Conservation (phyloP, 73 alveolate species). For the Uronychia setigera region DNA sequence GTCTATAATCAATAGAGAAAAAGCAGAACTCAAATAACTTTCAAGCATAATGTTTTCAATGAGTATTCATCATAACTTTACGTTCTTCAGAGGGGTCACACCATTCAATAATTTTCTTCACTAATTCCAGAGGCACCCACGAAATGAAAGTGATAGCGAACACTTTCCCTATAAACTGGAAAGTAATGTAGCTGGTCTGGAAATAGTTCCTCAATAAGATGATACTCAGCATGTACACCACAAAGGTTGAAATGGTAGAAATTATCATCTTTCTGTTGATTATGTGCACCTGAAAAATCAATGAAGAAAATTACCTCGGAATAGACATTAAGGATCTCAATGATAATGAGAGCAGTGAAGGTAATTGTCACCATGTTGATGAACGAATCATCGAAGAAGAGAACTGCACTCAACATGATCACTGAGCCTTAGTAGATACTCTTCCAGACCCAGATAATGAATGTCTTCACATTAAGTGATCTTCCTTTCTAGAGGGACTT, state of each 20-base stretch:
- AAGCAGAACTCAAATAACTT: constrained; percentile 29
- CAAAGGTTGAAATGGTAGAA: constrained; percentile 75
- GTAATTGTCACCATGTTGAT: constrained; percentile 95
- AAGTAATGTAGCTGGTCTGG: constrained; percentile 68
- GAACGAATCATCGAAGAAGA: constrained; percentile 87
- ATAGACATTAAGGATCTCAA: constrained; percentile 94
- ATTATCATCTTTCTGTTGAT: constrained; percentile 90
- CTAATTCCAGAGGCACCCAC: constrained; percentile 86
- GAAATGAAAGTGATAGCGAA: constrained; percentile 60
- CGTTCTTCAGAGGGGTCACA: constrained; percentile 74
- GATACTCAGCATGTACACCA: constrained; percentile 71
- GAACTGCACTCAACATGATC: constrained; percentile 85
- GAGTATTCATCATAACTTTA: no score
- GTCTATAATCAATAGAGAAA: constrained; percentile 58
- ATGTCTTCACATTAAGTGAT: constrained; percentile 82
- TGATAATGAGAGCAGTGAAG: constrained; percentile 90
- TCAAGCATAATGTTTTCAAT: no score
- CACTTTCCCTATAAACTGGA: constrained; percentile 69
- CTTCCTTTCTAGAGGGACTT: constrained; percentile 88
- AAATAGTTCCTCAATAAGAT: constrained; percentile 67
- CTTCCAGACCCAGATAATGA: constrained; percentile 92
- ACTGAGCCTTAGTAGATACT: constrained; percentile 89
- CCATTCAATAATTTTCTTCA: constrained; percentile 45
- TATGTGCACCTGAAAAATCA: constrained; percentile 53
- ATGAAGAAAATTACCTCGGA: constrained; percentile 64